Conservation (phyloP, 768 basidiomycete species). For the Agaricus bisporus region DNA sequence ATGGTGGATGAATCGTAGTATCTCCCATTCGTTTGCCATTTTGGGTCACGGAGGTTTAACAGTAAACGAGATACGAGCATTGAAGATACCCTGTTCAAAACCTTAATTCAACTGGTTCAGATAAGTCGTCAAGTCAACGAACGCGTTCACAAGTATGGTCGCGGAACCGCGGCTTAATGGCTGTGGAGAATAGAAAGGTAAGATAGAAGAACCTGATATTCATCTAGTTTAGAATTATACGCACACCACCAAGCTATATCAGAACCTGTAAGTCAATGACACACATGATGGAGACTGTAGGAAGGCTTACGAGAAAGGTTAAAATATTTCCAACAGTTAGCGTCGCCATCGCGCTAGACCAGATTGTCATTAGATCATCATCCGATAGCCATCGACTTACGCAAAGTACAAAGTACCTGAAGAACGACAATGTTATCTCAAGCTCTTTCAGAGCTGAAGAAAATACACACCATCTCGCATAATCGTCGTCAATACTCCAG, state of each 20-base stretch:
- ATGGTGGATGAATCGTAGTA: not conserved
- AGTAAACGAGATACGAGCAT: not conserved
- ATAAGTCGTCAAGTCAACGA: not conserved
- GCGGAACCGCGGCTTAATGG: constrained; percentile 15
- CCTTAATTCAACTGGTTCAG: not conserved
- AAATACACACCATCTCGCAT: constrained; percentile 32
- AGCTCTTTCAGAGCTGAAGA: not conserved
- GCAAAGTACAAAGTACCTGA: constrained; percentile 36
- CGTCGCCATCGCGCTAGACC: not conserved
- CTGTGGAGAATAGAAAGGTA: constrained; percentile 8
- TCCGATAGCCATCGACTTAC: constrained; percentile 15
- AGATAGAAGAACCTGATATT: not conserved
- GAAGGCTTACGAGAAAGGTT: constrained; percentile 11
- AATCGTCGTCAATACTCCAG: constrained; percentile 21
- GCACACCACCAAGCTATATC: constrained; percentile 1
- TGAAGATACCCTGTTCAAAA: not conserved
- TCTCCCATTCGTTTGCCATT: not conserved
- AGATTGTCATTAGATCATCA: constrained; percentile 10
- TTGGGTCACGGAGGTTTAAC: not conserved
- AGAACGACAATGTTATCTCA: not conserved
- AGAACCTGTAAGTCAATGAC: not conserved
- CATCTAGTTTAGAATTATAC: not conserved
- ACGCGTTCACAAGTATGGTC: constrained; percentile 24
- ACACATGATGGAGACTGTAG: not conserved
- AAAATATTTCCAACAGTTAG: constrained; percentile 10